These are phyloP conservation scores for Neurospora sp. DNA, from an alignment of 2,329 filamentous ascomycete genomes.

Conservation along the genomic window DNA sequence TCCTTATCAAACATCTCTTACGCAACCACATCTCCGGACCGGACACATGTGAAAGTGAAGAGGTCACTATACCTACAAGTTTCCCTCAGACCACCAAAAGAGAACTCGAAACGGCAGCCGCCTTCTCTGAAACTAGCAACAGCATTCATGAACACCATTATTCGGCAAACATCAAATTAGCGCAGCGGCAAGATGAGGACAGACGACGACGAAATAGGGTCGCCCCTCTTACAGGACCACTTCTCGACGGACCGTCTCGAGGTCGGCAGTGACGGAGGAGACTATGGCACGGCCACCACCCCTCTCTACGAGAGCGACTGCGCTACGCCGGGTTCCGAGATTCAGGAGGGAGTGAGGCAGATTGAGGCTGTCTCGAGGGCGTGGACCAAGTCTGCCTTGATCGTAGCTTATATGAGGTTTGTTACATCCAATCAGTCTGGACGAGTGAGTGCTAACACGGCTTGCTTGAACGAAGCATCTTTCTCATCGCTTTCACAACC, in stretches of 20 bases:
- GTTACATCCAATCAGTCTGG: not conserved
- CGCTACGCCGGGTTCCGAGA: slow-evolving; percentile 7
- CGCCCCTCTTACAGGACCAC: not conserved
- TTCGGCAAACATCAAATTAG: not conserved
- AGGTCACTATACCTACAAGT: not conserved
- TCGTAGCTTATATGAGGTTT: slow-evolving; percentile 22
- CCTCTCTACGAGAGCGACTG: not conserved
- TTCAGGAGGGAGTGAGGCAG: slow-evolving; percentile 22
- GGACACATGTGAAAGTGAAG: not conserved
- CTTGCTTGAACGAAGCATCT: slow-evolving; percentile 21
- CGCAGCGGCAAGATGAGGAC: slow-evolving; percentile 2
- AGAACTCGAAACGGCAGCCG: not conserved
- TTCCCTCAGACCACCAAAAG: not conserved
- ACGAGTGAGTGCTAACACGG: slow-evolving; percentile 6
- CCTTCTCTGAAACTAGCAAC: not conserved
- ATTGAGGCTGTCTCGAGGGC: slow-evolving; percentile 24
- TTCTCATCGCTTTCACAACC: slow-evolving; percentile 54
- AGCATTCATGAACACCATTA: not conserved
- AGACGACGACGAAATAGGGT: slow-evolving; percentile 2
- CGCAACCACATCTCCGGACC: not conserved
- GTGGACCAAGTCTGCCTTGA: slow-evolving; percentile 23
- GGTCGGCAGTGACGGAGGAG: not conserved
- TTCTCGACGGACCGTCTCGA: slow-evolving; percentile 2
- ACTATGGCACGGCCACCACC: not conserved
- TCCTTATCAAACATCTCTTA: not conserved